Evolutionary conservation across 495 filamentous ascomycete species (phyloP).

Genomic region (Daldinia decipiens): DNA sequence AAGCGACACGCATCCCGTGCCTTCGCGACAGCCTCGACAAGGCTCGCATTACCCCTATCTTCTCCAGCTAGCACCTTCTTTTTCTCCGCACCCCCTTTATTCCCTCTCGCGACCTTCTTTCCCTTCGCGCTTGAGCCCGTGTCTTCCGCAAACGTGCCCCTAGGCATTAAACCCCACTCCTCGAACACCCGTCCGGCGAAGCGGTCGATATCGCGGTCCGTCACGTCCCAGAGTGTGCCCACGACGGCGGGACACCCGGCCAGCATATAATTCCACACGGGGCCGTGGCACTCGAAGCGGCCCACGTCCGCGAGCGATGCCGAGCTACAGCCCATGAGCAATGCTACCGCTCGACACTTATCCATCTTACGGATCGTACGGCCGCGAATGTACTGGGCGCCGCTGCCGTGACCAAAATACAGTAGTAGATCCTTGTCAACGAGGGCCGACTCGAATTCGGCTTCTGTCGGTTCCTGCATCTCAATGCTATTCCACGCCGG

Average conservation of each 20-base stretch:
- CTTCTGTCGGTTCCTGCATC: conserved; percentile 75
- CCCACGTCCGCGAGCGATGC: conserved; percentile 81
- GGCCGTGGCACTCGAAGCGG: conserved; percentile 88
- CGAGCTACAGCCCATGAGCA: conserved; percentile 92
- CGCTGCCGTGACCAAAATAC: conserved; percentile 96
- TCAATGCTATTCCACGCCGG: conserved; percentile 71
- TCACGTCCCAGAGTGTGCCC: conserved; percentile 96
- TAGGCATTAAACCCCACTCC: conserved; percentile 79
- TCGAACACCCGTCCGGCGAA: conserved; percentile 81
- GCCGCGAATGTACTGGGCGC: conserved; percentile 90
- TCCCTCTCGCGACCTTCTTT: conserved; percentile 20
- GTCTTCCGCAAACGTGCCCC: conserved; percentile 49
- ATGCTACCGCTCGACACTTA: conserved; percentile 71
- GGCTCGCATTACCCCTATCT: conserved; percentile 46
- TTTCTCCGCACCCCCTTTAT: conserved; percentile 24
- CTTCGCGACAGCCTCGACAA: conserved; percentile 82
- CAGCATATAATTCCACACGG: conserved; percentile 88
- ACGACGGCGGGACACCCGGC: conserved; percentile 85
- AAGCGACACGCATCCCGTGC: conserved; percentile 81
- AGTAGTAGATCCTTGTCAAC: conserved; percentile 73
- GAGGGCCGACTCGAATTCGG: conserved; percentile 74
- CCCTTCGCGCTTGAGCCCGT: conserved; percentile 37
- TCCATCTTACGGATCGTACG: conserved; percentile 80
- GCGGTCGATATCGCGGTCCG: conserved; percentile 94
- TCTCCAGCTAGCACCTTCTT: not conserved